Evolutionary conservation across 352 stramenopile species (phyloP).

Genomic region (Globisporangium solare): DNA sequence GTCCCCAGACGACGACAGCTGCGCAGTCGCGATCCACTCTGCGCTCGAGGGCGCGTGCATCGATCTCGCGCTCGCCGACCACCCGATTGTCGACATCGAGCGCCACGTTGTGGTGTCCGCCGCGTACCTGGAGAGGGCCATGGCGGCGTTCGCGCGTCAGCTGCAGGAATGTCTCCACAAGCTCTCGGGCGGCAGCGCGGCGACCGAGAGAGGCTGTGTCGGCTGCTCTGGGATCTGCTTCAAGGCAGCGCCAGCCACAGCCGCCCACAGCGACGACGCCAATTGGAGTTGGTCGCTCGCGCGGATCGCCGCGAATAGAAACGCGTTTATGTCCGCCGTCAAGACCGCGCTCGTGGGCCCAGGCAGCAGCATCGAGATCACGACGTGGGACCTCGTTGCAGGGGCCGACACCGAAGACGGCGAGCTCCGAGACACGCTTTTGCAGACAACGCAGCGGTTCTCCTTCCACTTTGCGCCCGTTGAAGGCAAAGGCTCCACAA

Average conservation of each 20-base stretch:
- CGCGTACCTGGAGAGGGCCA: conserved; percentile 33
- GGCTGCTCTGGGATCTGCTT: conserved; percentile 17
- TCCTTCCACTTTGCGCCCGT: conserved; percentile 38
- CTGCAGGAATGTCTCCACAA: conserved; percentile 40
- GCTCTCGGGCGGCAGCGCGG: neutral
- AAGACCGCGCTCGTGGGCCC: conserved; percentile 38
- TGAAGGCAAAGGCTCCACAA: neutral
- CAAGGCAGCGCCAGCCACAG: neutral
- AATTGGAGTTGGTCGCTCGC: conserved; percentile 26
- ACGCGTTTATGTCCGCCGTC: conserved; percentile 35
- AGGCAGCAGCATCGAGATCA: conserved; percentile 22
- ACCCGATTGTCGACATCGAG: conserved; percentile 20
- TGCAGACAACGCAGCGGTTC: conserved; percentile 20
- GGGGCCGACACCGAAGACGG: too few species aligned
- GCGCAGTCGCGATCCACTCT: conserved; percentile 11
- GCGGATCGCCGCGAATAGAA: conserved; percentile 23
- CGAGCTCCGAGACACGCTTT: conserved; percentile 2
- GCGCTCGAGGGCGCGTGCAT: conserved; percentile 24
- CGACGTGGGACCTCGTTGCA: conserved; percentile 13
- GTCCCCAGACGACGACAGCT: conserved; percentile 20
- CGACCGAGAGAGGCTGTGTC: conserved; percentile 1
- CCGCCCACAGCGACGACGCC: neutral
- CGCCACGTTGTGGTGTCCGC: conserved; percentile 37
- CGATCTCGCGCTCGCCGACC: conserved; percentile 6
- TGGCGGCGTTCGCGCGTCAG: conserved; percentile 47